Percentiles rank a stretch among this genome's conserved stretches.
These are phyloP conservation scores for Gossypium arboreum DNA, from an alignment of 345 rosid genomes.

Conservation along the genomic window DNA sequence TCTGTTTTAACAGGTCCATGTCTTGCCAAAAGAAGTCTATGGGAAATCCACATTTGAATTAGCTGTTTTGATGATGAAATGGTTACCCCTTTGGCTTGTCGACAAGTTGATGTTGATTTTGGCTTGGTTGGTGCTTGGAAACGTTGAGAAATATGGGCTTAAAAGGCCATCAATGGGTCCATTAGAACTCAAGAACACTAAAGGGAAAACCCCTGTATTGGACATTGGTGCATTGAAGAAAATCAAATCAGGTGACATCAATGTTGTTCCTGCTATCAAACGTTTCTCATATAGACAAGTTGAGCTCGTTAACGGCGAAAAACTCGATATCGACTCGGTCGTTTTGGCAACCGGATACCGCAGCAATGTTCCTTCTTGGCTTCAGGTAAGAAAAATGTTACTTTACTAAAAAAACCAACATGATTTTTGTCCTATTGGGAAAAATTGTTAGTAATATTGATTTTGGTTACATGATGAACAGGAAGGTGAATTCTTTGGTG, in stretches of 20 bases:
- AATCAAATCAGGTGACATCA: conserved; percentile 67
- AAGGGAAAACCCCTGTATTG: conserved; percentile 81
- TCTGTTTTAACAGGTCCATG: conserved; percentile 58
- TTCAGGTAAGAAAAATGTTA: conserved; percentile 42
- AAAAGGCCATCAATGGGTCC: conserved; percentile 69
- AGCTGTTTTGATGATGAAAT: conserved; percentile 54
- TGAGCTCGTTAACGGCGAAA: conserved; percentile 63
- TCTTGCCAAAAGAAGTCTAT: conserved; percentile 71
- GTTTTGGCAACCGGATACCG: conserved; percentile 89
- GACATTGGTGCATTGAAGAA: conserved; percentile 70
- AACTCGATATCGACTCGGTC: conserved; percentile 61
- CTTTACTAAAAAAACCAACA: no score
- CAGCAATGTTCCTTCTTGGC: conserved; percentile 94
- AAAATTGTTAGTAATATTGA: conserved; percentile 21
- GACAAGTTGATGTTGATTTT: conserved; percentile 62
- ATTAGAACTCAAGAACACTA: conserved; percentile 49
- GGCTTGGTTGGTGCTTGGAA: conserved; percentile 59
- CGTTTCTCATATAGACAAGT: conserved; percentile 46
- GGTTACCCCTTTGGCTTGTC: conserved; percentile 73
- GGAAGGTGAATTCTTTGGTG: conserved; percentile 77
- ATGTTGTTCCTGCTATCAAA: conserved; percentile 69
- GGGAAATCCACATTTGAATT: conserved; percentile 73
- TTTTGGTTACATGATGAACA: conserved; percentile 27
- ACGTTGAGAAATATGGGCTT: conserved; percentile 55
- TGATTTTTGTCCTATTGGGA: neutral